These are phyloP conservation scores for Neltuma alba DNA, from an alignment of 306 rosid species.

Conservation along the genomic window DNA sequence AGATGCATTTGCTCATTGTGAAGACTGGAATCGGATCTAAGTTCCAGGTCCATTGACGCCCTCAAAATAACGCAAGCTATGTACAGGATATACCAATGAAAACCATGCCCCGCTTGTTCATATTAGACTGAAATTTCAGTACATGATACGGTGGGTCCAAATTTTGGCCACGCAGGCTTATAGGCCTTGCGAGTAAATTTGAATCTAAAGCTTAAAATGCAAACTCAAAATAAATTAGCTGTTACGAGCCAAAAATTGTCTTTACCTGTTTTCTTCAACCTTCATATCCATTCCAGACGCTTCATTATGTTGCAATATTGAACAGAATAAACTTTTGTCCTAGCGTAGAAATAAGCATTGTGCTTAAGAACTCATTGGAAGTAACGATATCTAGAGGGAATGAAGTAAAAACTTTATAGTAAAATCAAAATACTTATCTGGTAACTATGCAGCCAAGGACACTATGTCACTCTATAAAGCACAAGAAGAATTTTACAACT, in stretches of 20 bases:
- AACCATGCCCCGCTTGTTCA: neutral
- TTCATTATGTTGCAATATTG: slow-evolving; percentile 51
- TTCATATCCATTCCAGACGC: slow-evolving; percentile 35
- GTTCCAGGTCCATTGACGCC: slow-evolving; percentile 12
- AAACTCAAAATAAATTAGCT: slow-evolving; percentile 16
- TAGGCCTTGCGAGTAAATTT: neutral
- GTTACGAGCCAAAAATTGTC: neutral
- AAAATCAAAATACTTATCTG: slow-evolving; percentile 25
- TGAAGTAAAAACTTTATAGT: slow-evolving; percentile 15
- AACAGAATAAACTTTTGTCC: slow-evolving; percentile 63
- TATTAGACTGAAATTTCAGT: neutral
- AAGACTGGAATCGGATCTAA: neutral
- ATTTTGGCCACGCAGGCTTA: neutral
- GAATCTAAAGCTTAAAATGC: neutral
- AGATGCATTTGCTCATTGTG: neutral
- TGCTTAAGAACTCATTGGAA: slow-evolving; percentile 19
- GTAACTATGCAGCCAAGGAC: slow-evolving; percentile 17
- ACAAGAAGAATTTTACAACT: slow-evolving; percentile 17
- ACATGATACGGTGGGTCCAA: neutral
- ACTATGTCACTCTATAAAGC: slow-evolving; percentile 11
- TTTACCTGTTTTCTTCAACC: slow-evolving; percentile 52
- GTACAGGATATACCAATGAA: neutral
- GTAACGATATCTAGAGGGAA: slow-evolving; percentile 23
- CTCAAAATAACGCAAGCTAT: slow-evolving; percentile 2
- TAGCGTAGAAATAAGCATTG: slow-evolving; percentile 41